Conservation (phyloP, 345 rosid genomes). For the Conringia planisiliqua region DNA sequence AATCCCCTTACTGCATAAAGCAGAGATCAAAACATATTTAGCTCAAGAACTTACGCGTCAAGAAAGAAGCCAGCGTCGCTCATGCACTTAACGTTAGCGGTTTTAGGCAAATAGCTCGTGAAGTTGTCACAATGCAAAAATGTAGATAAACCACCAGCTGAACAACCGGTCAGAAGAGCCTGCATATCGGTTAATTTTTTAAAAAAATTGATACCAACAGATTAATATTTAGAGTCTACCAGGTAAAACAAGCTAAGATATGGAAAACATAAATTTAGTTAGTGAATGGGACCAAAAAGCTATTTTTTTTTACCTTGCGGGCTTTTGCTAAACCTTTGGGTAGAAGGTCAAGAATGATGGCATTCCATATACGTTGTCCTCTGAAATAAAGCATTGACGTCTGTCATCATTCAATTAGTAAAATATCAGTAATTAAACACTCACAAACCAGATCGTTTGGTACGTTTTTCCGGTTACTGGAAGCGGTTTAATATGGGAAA, state of each 20-base stretch:
- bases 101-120: conserved; percentile 51
- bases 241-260: too few species aligned
- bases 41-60: conserved; percentile 58
- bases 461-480: conserved; percentile 5
- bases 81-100: conserved; percentile 78
- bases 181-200: conserved; percentile 18
- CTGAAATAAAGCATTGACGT: conserved; percentile 80
- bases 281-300: neutral
- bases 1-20: neutral
- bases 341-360: conserved; percentile 77
- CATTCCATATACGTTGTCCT: conserved; percentile 89
- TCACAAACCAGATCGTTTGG: neutral
- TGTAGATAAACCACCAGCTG: conserved; percentile 91
- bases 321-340: conserved; percentile 75
- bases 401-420: conserved; percentile 41
- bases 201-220: neutral
- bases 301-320: conserved; percentile 60
- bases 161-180: conserved; percentile 99
- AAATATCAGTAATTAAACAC: neutral
- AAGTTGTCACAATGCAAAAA: conserved; percentile 78
- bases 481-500: neutral
- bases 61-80: conserved; percentile 96
- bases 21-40: neutral
- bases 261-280: neutral
- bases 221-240: neutral